A percentile compares a stretch with the other conserved stretches of the same genome.
Evolutionary conservation across 192 early-diverging fungal genomes (phyloP).

Genomic region (Coemansia sp.): DNA sequence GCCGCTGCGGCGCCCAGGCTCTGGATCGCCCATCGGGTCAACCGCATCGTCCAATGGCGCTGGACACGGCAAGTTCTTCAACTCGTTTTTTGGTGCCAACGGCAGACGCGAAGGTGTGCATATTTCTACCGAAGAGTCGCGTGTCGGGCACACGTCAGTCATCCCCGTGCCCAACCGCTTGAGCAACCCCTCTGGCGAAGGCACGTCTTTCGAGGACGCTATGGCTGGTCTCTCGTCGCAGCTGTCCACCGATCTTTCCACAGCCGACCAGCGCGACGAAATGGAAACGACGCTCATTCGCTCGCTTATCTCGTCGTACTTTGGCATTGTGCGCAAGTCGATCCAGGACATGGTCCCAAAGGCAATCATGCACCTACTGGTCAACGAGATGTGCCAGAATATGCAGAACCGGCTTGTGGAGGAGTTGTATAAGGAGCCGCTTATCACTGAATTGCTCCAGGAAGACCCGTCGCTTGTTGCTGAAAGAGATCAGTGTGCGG

Average conservation of each 20-base stretch:
- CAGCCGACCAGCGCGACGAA: constrained; percentile 65
- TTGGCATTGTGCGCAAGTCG: constrained; percentile 76
- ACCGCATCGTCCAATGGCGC: constrained; percentile 16
- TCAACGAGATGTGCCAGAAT: constrained; percentile 70
- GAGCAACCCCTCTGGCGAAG: constrained; percentile 36
- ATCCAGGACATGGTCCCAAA: constrained; percentile 81
- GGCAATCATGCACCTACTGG: constrained; percentile 79
- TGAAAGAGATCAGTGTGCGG: constrained; percentile 73
- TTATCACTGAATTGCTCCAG: constrained; percentile 69
- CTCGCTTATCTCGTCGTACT: constrained; percentile 76
- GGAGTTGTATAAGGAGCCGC: constrained; percentile 68
- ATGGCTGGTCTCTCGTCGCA: constrained; percentile 47
- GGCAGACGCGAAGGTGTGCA: constrained; percentile 41
- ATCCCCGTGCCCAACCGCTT: constrained; percentile 53
- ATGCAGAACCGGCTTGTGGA: constrained; percentile 78
- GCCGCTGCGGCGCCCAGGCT: constrained; percentile 29
- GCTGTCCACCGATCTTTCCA: constrained; percentile 44
- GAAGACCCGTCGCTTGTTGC: constrained; percentile 72
- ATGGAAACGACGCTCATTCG: constrained; percentile 79
- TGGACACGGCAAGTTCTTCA: constrained; percentile 45
- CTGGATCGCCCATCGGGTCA: constrained; percentile 34
- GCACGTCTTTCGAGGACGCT: constrained; percentile 45
- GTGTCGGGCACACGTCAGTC: constrained; percentile 32
- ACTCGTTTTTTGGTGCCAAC: constrained; percentile 45
- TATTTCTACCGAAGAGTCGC: constrained; percentile 39